Evolutionary conservation across 305 asterid genomes (phyloP).

Genomic region (Plantago coronopus): DNA sequence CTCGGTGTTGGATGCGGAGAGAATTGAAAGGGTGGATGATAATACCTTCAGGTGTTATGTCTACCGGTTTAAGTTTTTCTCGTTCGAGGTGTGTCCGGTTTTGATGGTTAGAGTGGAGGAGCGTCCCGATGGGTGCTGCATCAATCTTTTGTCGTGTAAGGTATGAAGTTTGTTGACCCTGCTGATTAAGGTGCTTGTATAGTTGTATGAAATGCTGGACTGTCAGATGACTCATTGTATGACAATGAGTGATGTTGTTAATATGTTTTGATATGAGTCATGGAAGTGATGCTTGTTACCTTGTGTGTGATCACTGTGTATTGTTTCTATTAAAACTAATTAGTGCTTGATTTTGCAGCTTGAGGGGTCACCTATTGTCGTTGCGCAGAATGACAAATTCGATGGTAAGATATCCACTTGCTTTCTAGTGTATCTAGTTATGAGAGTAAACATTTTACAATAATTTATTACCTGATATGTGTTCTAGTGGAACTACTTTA

Average conservation of each 20-base stretch:
- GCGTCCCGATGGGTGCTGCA: constrained; percentile 84
- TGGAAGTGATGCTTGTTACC: not conserved
- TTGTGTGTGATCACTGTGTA: no score
- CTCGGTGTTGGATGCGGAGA: constrained; percentile 96
- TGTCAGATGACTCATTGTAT: no score
- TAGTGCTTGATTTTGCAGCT: constrained; percentile 48
- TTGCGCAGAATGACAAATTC: constrained; percentile 75
- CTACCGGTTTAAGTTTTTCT: constrained; percentile 72
- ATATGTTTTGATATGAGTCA: no score
- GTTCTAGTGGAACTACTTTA: no score
- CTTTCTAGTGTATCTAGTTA: no score
- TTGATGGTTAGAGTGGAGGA: constrained; percentile 91
- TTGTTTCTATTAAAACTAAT: not conserved
- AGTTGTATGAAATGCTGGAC: no score
- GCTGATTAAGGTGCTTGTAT: no score
- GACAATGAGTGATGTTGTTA: no score
- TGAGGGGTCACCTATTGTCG: constrained; percentile 74
- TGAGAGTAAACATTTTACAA: no score
- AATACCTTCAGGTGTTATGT: constrained; percentile 85
- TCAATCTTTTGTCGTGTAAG: constrained; percentile 80
- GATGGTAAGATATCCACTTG: constrained; percentile 37
- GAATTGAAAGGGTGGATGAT: constrained; percentile 90
- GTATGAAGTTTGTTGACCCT: constrained; percentile 23
- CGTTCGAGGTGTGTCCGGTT: constrained; percentile 90
- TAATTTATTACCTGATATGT: no score